These are phyloP conservation scores for Salix udensis DNA, from an alignment of 345 rosid genomes.

Conservation along the genomic window DNA sequence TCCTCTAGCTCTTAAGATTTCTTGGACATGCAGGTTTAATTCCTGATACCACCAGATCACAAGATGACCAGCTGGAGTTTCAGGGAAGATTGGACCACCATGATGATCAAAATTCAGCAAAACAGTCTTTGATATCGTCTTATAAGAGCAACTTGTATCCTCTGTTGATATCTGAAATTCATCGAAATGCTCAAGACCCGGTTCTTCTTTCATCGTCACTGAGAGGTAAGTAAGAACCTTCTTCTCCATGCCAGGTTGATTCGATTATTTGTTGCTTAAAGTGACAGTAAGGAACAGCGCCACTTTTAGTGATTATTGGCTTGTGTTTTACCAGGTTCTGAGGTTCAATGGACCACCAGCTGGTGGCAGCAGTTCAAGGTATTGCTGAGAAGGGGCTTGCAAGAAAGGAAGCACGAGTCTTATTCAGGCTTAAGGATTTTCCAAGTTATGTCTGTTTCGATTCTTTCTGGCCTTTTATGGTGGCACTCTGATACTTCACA, in stretches of 20 bases:
- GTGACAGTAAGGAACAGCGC: background rate
- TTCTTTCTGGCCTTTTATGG: slow-evolving; percentile 86
- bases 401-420: slow-evolving; percentile 80
- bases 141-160: slow-evolving; percentile 58
- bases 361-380: slow-evolving; percentile 86
- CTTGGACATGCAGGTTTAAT: slow-evolving; percentile 49
- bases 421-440: slow-evolving; percentile 75
- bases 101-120: slow-evolving; percentile 65
- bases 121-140: slow-evolving; percentile 51
- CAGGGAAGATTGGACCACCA: slow-evolving; percentile 44
- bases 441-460: slow-evolving; percentile 77
- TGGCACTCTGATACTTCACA: slow-evolving; percentile 68
- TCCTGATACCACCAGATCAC: slow-evolving; percentile 43
- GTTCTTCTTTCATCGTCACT: slow-evolving; percentile 16
- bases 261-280: background rate
- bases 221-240: slow-evolving; percentile 32
- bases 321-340: slow-evolving; percentile 26
- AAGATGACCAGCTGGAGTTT: slow-evolving; percentile 49
- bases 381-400: slow-evolving; percentile 62
- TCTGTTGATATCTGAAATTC: slow-evolving; percentile 51
- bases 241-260: background rate
- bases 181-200: slow-evolving; percentile 29
- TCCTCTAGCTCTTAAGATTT: background rate
- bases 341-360: slow-evolving; percentile 65
- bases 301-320: slow-evolving; percentile 4